Evolutionary conservation across 78 protist species (phyloP), one percentile per base, ranked within the genome.

Genomic region (Diacronema lutheri): DNA sequence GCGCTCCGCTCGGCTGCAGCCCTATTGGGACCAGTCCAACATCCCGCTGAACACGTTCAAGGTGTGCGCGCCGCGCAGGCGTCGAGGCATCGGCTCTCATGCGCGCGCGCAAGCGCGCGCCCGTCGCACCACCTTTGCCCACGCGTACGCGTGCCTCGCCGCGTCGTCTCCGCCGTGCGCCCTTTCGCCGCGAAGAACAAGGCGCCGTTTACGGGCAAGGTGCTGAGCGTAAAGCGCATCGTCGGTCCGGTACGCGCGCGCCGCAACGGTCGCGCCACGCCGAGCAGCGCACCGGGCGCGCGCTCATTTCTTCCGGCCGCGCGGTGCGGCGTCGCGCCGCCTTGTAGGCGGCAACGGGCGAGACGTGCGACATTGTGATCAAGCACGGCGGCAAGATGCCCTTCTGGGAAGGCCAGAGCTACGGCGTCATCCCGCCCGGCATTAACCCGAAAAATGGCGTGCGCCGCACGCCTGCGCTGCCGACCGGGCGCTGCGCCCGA

Each of bases 361-460:
- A 78, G 55, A 64, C 56, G 62, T 78, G 83, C n/a, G 37, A 78
- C 41, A 56, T 78, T 31, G 29, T 16, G 31, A 58, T 78, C 56
- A 11, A 31, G 25, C 4, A 46, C 6, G 85, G 68, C 57, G 73
- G 60, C 80, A 29, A 19, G 38, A 7, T 83, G 46, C 21, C 29
- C 66, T 83, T 69, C 80, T 55, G 64, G 66, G 87, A 83, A 57
- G 87, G 87, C 80, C 87, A 83, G 80, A 56, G 69, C 1, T 37
- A n/a, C 19, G 87, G 87, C 7, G 68, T 83, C 29, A 19, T 83
- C 69, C 87, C 87, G n/a, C 87, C 87, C 5, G 87, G 87, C 25
- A 80, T 38, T 21, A 46, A 79, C 86, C 60, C 81, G 16, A 82
- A 62, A 10, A 14, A 21, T 13, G 62, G 25, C 7, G 58, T 55